These are phyloP conservation scores for Nakazawaea peltata DNA, from an alignment of 805 yeast genomes.

Conservation along the genomic window DNA sequence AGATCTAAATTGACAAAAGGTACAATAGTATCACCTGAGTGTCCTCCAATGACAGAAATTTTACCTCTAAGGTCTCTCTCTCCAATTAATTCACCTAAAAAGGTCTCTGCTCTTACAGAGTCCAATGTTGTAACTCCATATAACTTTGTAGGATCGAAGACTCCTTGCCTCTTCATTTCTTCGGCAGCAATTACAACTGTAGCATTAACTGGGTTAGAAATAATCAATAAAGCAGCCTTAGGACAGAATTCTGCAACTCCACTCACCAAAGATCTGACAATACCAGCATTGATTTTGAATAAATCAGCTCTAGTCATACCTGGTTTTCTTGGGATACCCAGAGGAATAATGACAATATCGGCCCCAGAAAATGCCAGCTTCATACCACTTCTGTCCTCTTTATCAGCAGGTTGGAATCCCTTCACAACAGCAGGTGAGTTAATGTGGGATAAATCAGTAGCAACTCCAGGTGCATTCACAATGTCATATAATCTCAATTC, in stretches of 20 bases:
- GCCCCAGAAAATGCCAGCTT: conserved; percentile 34
- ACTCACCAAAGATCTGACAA: conserved; percentile 86
- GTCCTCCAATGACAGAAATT: conserved; percentile 48
- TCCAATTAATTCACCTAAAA: conserved; percentile 27
- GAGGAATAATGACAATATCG: conserved; percentile 50
- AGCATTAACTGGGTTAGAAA: conserved; percentile 55
- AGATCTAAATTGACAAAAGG: conserved; percentile 37
- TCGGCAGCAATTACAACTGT: conserved; percentile 56
- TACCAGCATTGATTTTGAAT: conserved; percentile 77
- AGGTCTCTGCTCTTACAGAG: conserved; percentile 47
- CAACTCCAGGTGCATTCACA: conserved; percentile 48
- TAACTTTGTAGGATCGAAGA: conserved; percentile 41
- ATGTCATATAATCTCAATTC: conserved; percentile 45
- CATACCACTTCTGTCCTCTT: conserved; percentile 28
- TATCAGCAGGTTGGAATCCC: conserved; percentile 18
- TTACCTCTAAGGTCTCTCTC: conserved; percentile 24
- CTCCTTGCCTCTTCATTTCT: conserved; percentile 42
- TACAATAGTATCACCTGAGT: conserved; percentile 49
- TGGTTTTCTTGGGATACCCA: conserved; percentile 90
- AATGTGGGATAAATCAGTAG: conserved; percentile 46
- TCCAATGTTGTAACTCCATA: conserved; percentile 57
- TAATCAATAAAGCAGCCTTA: conserved; percentile 44
- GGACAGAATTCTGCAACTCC: conserved; percentile 68
- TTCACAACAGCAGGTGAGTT: conserved; percentile 18
- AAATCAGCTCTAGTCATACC: conserved; percentile 92